These are phyloP conservation scores for Claviceps paspali DNA, from an alignment of 2,329 filamentous ascomycete species.

Conservation along the genomic window DNA sequence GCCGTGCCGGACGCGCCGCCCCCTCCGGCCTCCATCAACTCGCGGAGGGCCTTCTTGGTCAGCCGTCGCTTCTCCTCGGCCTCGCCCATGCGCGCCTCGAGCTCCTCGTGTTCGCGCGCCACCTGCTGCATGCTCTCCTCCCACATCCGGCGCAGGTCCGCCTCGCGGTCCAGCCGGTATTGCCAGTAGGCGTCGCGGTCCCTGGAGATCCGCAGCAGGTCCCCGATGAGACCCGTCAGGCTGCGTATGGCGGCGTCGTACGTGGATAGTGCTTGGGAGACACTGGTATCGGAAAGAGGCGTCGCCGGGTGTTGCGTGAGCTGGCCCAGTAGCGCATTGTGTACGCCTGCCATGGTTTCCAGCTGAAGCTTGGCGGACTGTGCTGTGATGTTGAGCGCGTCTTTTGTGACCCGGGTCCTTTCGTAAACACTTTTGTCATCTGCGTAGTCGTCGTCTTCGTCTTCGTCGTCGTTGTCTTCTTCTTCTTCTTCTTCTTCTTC, in stretches of 20 bases:
- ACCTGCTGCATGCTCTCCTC: constrained; percentile 98
- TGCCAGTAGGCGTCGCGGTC: constrained; percentile 97
- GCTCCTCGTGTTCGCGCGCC: constrained; percentile 82
- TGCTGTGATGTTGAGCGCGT: constrained; percentile 92
- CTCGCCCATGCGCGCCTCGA: constrained; percentile 77
- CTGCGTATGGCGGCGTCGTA: constrained; percentile 86
- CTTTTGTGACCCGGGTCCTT: constrained; percentile 60
- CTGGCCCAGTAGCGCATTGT: constrained; percentile 63
- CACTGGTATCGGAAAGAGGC: constrained; percentile 59
- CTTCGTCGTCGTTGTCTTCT: constrained; percentile 48
- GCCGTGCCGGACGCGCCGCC: constrained; percentile 18
- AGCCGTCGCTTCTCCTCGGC: constrained; percentile 79
- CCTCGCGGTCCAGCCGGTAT: constrained; percentile 80
- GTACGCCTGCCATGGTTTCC: constrained; percentile 76
- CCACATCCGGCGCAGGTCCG: constrained; percentile 88
- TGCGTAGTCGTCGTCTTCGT: constrained; percentile 59
- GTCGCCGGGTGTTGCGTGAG: constrained; percentile 49
- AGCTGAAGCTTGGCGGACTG: constrained; percentile 89
- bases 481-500: constrained; percentile 16
- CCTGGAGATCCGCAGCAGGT: constrained; percentile 79
- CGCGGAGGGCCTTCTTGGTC: constrained; percentile 77
- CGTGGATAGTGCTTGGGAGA: constrained; percentile 62
- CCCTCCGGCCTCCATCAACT: constrained; percentile 51
- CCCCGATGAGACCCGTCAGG: constrained; percentile 67
- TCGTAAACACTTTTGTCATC: constrained; percentile 67